Base-by-base conservation (phyloP, 2,329 filamentous ascomycete genomes). In the Thielaviopsis punctulata region DNA sequence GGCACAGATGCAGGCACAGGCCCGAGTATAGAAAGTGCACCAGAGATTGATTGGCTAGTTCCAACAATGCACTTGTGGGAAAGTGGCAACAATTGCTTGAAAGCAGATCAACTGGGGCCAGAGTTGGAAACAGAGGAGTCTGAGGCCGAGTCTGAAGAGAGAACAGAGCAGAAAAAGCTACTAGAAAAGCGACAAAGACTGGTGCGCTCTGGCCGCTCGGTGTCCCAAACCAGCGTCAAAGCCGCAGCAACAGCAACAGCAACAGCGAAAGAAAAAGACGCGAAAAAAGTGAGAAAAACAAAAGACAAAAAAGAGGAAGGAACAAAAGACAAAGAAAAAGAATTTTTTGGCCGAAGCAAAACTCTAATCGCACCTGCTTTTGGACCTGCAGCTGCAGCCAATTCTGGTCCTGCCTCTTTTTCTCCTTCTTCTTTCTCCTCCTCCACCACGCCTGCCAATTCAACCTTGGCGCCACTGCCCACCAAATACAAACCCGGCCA, bases 171-270 rank as follows among this genome's bases (percentile, higher is more conserved):
- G 13, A 7, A 36, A 15, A 6, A 15, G 13, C 8, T 9, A 15
- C 30, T 4, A 36, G 25, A 27, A 10, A 5, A 27, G 10, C 8
- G 13, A 15, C 33, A 18, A 18, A n/a, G 15, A 25, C 39, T 44
- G 33, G 39, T 21, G 36, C 48, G 53, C 49, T 52, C 53, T 52
- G 53, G 53, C 39, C 47, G 47, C 47, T 49, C 30, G 22, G 53
- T 48, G 49, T 49, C 49, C 27, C 23, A 48, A 30, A 49, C 49
- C 19, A 47, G 36, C 23, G 50, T 45, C 24, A 30, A 30, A 46
- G 45, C 41, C 46, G 41, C 39, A 19, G 39, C 36, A 27, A 13
- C 21, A 21, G 41, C n/a, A 27, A 41, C 10, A 22, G 33, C 25
- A 30, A 48, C 43, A 21, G 33, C n/a, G 15, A 18, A 39, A 18